These are phyloP conservation scores for Termitomyces sp. DNA, from an alignment of 1,284 basidiomycete species.

Conservation along the genomic window DNA sequence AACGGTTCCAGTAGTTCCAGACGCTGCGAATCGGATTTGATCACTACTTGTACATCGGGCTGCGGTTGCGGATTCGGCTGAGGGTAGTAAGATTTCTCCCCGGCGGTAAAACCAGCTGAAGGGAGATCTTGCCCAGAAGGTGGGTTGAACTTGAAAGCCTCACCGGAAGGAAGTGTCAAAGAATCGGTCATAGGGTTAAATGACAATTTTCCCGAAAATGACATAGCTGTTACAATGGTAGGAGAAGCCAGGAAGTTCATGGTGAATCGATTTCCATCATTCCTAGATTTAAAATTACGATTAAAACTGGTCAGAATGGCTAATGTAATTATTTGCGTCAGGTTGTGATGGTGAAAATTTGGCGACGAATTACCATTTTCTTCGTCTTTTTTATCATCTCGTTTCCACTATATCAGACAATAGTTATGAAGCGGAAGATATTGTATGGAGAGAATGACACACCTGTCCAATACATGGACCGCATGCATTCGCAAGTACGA, in stretches of 20 bases:
- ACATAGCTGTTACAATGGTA: slow-evolving; percentile 95
- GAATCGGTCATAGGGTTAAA: slow-evolving; percentile 93
- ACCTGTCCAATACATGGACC: slow-evolving; percentile 98
- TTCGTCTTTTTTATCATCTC: slow-evolving; percentile 84
- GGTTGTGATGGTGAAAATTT: background rate
- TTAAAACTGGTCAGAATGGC: slow-evolving; percentile 98
- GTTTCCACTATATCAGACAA: slow-evolving; percentile 77
- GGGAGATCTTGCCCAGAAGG: slow-evolving; percentile 87
- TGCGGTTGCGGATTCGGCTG: slow-evolving; percentile 69
- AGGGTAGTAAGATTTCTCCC: slow-evolving; percentile 80
- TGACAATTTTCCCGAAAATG: slow-evolving; percentile 90
- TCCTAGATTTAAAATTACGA: slow-evolving; percentile 95
- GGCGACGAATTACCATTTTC: slow-evolving; percentile 72
- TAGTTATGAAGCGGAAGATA: slow-evolving; percentile 2
- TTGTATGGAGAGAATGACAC: slow-evolving; percentile 14
- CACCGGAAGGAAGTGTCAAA: slow-evolving; percentile 70
- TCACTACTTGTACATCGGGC: slow-evolving; percentile 76
- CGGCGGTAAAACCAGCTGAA: slow-evolving; percentile 75
- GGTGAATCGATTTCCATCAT: slow-evolving; percentile 93
- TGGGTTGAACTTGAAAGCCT: slow-evolving; percentile 81
- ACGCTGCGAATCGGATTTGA: slow-evolving; percentile 77
- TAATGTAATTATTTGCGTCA: slow-evolving; percentile 26
- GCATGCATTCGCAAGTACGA: slow-evolving; percentile 96
- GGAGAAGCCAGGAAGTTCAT: slow-evolving; percentile 99
- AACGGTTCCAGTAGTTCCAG: slow-evolving; percentile 91